Evolutionary conservation across 2,329 filamentous ascomycete species (phyloP), one percentile per base, ranked within the genome.

Genomic region (Thyridium curvatum): DNA sequence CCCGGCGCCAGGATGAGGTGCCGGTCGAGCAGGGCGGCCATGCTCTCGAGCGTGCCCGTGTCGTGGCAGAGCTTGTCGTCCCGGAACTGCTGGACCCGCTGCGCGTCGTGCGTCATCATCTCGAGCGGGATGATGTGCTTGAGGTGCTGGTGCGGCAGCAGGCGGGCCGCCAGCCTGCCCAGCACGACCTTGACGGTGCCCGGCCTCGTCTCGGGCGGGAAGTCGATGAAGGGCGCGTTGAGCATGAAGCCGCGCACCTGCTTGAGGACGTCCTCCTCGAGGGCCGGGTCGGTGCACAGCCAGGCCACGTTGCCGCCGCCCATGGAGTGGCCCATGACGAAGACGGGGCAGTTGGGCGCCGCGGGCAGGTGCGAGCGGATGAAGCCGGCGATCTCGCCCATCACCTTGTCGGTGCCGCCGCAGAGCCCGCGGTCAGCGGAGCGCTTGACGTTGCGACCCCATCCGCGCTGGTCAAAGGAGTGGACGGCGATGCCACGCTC

Each of bases 301-400:
- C 77, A 79, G 8, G 94, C 65, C 6, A 81, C 75, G 61, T 94
- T 75, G 17, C 80, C 86, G 42, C 90, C 90, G 47, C 90, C 90
- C 87, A 95, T 95, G 16, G 83, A 89, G 62, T 95, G 88, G 38
- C 90, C 90, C 68, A 93, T 79, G 15, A 96, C 72, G 62, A 95
- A 96, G 13, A 94, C 55, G 0, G 88, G 87, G 29, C 69, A 64
- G 4, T 61, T n/a, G 4, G 18, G 16, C 30, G 52, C 43, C 5
- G 52, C 59, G 9, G 71, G 71, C 5, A 82, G 64, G 45, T 83
- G 74, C 26, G 68, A 65, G 42, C 69, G 69, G 48, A 93, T 69
- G 58, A 96, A 87, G 32, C 81, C 80, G 10, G 80, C 85, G 39
- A 95, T 80, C 59, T 96, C 90, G 41, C 74, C 71, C 33, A 94